Evolutionary conservation across 2,329 filamentous ascomycete species (phyloP), one percentile per base, ranked within the genome.

Genomic region (Ceratocystis eucalypticola): DNA sequence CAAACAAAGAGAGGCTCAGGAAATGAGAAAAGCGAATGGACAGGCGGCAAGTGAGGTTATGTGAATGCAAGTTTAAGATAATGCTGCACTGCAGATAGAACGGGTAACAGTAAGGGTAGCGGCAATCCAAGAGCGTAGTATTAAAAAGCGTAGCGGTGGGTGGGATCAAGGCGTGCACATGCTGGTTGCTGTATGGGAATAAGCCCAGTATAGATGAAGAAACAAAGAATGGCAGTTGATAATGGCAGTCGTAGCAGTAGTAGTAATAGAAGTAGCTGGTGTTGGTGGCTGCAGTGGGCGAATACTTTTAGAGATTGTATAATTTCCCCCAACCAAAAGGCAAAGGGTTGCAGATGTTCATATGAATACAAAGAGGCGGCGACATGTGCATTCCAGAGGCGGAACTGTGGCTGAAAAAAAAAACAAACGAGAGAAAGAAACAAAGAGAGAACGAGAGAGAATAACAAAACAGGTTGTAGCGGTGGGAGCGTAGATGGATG

Each of bases 371-470:
- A 41, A 61, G 57, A 44, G 37, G 48, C 20, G 57, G 65, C 41
- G 7, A 37, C 44, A 63, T 63, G 48, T 65, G 66, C 55, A 67
- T 65, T 67, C 66, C 66, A 62, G 41, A 65, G 55, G 62, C 63
- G 20, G 17, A 48, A 45, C 44, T 50, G 45, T 53, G 62, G 62
- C 62, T 63, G 62, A 66, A 41, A 41, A 57, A 57, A 63, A 45
- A 62, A 25, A 33, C 2, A 48, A n/a, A 33, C 22, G 7, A 22
- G 30, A 28, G 5, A 30, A 28, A 30, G 48, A 61, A n/a, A 33
- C 45, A 37, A 28, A 46, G 20, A 62, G 55, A 62, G 53, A 67
- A 41, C 45, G 61, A 45, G 30, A 66, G 15, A 30, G 3, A 57
- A 44, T 15, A 53, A 5, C 7, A 20, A 33, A 65, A 25, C 45